Percentiles rank a stretch among this genome's conserved stretches.
These are phyloP conservation scores for Chionographis japonica DNA, from an alignment of 106 monocot genomes.

Conservation along the genomic window DNA sequence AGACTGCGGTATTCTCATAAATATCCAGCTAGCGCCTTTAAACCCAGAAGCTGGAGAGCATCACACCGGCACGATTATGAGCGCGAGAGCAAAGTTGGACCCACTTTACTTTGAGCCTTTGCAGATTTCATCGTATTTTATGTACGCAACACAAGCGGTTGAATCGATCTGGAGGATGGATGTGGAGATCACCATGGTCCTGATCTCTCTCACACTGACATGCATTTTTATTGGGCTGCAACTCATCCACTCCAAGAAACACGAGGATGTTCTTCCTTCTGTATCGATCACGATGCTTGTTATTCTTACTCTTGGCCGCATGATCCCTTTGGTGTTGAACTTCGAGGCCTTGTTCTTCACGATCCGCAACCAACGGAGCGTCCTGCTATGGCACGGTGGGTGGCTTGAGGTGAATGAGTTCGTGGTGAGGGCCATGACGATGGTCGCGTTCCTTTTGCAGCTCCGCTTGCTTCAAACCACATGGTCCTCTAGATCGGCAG, in stretches of 20 bases:
- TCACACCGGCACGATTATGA: slow-evolving; percentile 17
- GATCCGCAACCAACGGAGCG: slow-evolving; percentile 29
- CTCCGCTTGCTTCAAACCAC: slow-evolving; percentile 53
- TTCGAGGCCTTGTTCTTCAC: slow-evolving; percentile 19
- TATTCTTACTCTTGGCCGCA: slow-evolving; percentile 17
- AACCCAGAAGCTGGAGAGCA: slow-evolving; percentile 1
- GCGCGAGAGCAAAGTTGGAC: slow-evolving; percentile 20
- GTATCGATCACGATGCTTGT: slow-evolving; percentile 38
- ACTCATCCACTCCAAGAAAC: slow-evolving; percentile 22
- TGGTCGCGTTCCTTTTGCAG: slow-evolving; percentile 66
- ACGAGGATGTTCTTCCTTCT: slow-evolving; percentile 22
- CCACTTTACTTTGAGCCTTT: slow-evolving; percentile 25
- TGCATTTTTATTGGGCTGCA: slow-evolving; percentile 20
- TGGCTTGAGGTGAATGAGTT: slow-evolving; percentile 85
- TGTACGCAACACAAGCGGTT: neutral
- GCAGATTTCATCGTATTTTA: slow-evolving; percentile 1
- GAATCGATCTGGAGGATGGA: slow-evolving; percentile 30
- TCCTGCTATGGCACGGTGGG: slow-evolving; percentile 40
- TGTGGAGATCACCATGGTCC: slow-evolving; percentile 20
- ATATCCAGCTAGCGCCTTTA: slow-evolving; percentile 7
- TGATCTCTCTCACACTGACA: slow-evolving; percentile 26
- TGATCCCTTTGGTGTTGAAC: slow-evolving; percentile 29
- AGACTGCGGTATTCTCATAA: slow-evolving; percentile 17
- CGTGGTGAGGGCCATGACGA: slow-evolving; percentile 58
- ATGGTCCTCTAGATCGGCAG: slow-evolving; percentile 43